A percentile compares a stretch with the other conserved stretches of the same genome.
These are phyloP conservation scores for Golubevia pallescens DNA, from an alignment of 1,284 basidiomycete species.

Conservation along the genomic window DNA sequence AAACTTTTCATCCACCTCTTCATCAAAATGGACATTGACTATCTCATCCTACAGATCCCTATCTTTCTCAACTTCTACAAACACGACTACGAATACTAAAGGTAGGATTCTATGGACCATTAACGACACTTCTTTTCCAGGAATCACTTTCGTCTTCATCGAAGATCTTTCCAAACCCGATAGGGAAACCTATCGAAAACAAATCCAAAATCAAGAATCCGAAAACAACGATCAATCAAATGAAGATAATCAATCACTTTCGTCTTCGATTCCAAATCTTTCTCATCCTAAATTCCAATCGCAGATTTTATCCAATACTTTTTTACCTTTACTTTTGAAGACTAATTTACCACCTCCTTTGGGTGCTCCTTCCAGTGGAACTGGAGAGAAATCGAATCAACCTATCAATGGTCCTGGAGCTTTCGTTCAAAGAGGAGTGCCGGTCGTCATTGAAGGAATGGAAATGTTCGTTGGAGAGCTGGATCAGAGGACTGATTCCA, in stretches of 20 bases:
- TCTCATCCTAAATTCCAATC: background rate
- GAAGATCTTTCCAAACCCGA: no score
- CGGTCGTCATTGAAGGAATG: background rate
- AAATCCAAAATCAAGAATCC: no score
- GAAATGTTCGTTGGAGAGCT: background rate
- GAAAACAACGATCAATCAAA: no score
- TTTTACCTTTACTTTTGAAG: background rate
- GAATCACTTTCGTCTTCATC: no score
- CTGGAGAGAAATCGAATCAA: background rate
- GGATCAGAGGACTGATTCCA: background rate
- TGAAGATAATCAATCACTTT: background rate
- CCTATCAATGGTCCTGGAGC: background rate
- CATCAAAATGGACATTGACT: no score
- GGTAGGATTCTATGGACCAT: no score
- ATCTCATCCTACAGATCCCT: no score
- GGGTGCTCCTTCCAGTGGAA: background rate
- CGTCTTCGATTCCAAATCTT: background rate
- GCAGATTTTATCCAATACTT: background rate
- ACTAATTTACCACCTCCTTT: background rate
- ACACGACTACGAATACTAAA: no score
- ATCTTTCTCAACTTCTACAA: no score
- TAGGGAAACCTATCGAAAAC: no score
- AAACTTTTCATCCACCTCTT: no score
- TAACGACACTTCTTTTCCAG: no score
- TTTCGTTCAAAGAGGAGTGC: background rate